Percentiles rank a stretch among this genome's conserved stretches.
Evolutionary conservation across 2,329 filamentous ascomycete species (phyloP).

Genomic region (Microdochium bolleyi): DNA sequence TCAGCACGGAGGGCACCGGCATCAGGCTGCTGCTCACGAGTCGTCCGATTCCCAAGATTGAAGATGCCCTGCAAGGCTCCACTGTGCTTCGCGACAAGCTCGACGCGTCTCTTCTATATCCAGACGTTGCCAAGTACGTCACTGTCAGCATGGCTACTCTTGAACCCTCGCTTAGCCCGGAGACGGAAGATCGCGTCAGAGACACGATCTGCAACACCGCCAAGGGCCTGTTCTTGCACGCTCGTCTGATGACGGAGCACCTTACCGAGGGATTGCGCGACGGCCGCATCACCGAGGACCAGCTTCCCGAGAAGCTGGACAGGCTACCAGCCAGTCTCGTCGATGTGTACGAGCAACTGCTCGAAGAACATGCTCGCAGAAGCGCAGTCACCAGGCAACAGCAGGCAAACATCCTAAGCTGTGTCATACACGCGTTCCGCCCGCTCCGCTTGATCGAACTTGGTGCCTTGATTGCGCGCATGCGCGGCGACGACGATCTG

Average conservation of each 20-base stretch:
- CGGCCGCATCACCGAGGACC: neutral
- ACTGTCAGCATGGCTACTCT: neutral
- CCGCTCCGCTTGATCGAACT: neutral
- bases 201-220: neutral
- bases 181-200: neutral
- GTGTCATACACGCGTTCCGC: neutral
- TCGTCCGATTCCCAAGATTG: constrained; percentile 23
- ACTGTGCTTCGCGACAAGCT: constrained; percentile 25
- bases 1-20: constrained; percentile 15
- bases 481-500: neutral
- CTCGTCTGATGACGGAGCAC: neutral
- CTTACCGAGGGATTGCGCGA: neutral
- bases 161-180: neutral
- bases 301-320: neutral
- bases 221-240: neutral
- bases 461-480: neutral
- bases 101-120: constrained; percentile 23
- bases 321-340: neutral
- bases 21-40: constrained; percentile 36
- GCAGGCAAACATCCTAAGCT: neutral
- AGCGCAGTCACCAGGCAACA: neutral
- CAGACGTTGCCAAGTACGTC: constrained; percentile 31
- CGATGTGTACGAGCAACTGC: neutral
- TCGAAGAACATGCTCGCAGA: neutral
- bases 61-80: constrained; percentile 17